Evolutionary conservation across 805 yeast genomes (phyloP).

Genomic region (Myxozyma nipponensis): DNA sequence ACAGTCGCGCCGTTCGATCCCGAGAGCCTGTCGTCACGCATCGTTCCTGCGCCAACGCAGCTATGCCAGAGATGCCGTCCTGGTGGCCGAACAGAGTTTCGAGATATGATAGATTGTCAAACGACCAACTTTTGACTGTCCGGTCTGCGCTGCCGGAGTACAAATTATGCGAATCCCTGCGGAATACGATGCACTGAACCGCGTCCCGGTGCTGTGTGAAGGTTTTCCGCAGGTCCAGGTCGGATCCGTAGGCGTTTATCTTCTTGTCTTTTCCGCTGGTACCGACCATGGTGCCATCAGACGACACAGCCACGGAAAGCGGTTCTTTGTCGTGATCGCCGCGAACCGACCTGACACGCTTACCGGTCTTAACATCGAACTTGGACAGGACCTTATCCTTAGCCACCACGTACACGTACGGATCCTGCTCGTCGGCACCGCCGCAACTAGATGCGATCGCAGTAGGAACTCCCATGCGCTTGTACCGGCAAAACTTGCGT

Average conservation of each 20-base stretch:
- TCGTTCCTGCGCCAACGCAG: constrained; percentile 79
- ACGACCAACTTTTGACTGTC: constrained; percentile 79
- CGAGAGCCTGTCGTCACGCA: constrained; percentile 95
- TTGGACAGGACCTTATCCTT: constrained; percentile 77
- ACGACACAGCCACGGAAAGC: constrained; percentile 72
- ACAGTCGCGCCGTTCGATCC: constrained; percentile 89
- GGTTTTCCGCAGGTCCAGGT: constrained; percentile 68
- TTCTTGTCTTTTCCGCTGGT: constrained; percentile 87
- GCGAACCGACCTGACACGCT: constrained; percentile 49
- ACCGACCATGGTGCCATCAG: constrained; percentile 82
- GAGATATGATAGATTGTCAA: constrained; percentile 81
- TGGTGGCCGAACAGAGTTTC: constrained; percentile 95
- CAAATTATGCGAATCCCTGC: constrained; percentile 76
- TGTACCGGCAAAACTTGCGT: constrained; percentile 13
- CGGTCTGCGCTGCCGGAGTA: constrained; percentile 92
- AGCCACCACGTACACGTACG: constrained; percentile 71
- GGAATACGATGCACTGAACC: constrained; percentile 69
- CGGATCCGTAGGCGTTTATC: constrained; percentile 78
- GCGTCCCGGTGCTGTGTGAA: constrained; percentile 70
- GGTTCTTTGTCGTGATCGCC: constrained; percentile 77
- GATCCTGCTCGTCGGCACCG: constrained; percentile 46
- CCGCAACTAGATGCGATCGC: constrained; percentile 9
- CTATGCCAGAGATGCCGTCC: constrained; percentile 76
- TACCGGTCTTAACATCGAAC: constrained; percentile 71
- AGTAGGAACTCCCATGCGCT: constrained; percentile 11